Percentiles rank a stretch among this genome's conserved stretches.
phyloP scores from a whole-genome alignment of 306 rosid genomes.

The Senna siamea region DNA sequence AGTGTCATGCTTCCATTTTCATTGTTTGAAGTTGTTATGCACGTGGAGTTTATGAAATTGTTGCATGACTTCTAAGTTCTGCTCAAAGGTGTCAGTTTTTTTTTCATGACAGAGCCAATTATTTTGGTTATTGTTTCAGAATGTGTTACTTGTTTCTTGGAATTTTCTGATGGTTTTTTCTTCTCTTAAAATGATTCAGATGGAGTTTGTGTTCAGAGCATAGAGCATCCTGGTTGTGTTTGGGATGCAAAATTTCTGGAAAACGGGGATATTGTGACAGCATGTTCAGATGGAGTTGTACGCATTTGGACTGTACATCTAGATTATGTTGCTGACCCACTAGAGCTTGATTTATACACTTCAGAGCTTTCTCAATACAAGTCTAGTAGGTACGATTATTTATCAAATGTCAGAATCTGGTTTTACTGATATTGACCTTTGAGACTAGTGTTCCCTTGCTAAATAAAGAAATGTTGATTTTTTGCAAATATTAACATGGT shows the following conservation, averaged over 20 bases:
- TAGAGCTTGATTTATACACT: slow-evolving; percentile 69
- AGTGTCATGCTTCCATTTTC: slow-evolving; percentile 32
- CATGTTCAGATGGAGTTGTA: slow-evolving; percentile 89
- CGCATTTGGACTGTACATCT: slow-evolving; percentile 80
- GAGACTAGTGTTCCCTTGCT: slow-evolving; percentile 6
- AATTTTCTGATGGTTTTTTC: slow-evolving; percentile 4
- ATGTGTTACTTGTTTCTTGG: slow-evolving; percentile 23
- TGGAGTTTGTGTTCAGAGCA: slow-evolving; percentile 90
- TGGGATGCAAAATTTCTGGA: slow-evolving; percentile 97
- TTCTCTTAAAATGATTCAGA: slow-evolving; percentile 52
- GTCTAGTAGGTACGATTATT: slow-evolving; percentile 67
- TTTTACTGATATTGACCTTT: slow-evolving; percentile 11
- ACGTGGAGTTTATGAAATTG: not conserved
- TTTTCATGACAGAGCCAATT: not conserved
- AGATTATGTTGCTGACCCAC: slow-evolving; percentile 69
- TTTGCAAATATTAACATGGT: not conserved
- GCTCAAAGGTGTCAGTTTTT: slow-evolving; percentile 15
- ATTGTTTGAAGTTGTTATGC: slow-evolving; percentile 16
- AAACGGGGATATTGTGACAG: slow-evolving; percentile 93
- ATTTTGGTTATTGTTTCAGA: slow-evolving; percentile 3
- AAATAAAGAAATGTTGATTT: slow-evolving; percentile 4
- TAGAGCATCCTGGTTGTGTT: slow-evolving; percentile 98
- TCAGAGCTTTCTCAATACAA: slow-evolving; percentile 76
- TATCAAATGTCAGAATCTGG: slow-evolving; percentile 29
- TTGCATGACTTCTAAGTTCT: slow-evolving; percentile 7